Evolutionary conservation across 345 rosid species (phyloP), one percentile per base, ranked within the genome.

Genomic region (Pistacia atlantica): DNA sequence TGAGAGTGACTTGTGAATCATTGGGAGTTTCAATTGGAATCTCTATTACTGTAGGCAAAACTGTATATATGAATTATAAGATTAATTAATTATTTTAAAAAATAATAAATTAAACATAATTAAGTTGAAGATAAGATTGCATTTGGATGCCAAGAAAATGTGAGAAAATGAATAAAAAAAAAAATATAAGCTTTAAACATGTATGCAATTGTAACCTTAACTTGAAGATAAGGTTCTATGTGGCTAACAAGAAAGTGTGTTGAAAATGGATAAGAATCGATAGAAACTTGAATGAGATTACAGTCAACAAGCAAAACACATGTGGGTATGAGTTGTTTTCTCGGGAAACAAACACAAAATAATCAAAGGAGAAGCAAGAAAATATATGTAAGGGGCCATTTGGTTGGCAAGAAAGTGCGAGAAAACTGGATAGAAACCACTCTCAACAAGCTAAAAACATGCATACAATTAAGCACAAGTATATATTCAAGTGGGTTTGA

Each of bases 1-100:
- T 95, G 68, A 93, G 94, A 0, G 90, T 89, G 52, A 90, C 89
- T 81, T 87, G 95, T 9, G 95, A 83, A n/a, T 93, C 99, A 11
- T 93, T 87, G 8, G 97, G 95, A 16, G 93, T 90, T 77, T 90
- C 88, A 28, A 95, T 85, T 10, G 88, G 86, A 52, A 92, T 84
- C 78, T 95, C 99, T 22, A 90, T 80, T 63, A 90, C 91, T 18
- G 83, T 89, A 1, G 98, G 99, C 80, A 91, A 77, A 76, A 91
- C 97, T 92, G 91, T 80, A 31, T 31, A 31, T 31, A 79, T 49
- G 42, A 7, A 67, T 11, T 9, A 3, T 33, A 12, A 42, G 45
- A 6, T 20, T 31, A 31, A 31, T 31, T 5, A 42, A 31, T 37
- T 38, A 25, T 38, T 9, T 8, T 42, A 4, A 55, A 58, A 33